Evolutionary conservation across 805 yeast species (phyloP).

Genomic region (Candida chauliodis): DNA sequence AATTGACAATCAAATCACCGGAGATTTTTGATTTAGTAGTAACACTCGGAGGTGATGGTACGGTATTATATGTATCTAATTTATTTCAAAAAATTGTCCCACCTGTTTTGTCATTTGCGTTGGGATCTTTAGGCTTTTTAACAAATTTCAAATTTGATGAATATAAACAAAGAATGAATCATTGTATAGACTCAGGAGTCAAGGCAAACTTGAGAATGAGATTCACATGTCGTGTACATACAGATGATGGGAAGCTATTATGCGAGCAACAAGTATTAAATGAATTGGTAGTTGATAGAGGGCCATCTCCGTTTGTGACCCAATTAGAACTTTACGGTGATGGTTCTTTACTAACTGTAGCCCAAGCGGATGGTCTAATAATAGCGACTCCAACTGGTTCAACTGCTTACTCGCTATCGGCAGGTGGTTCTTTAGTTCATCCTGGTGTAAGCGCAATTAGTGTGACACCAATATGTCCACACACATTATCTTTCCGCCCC

Average conservation of each 20-base stretch:
- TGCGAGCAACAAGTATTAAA: constrained; percentile 78
- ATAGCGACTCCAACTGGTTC: constrained; percentile 95
- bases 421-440: constrained; percentile 93
- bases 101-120: constrained; percentile 42
- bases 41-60: constrained; percentile 46
- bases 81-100: constrained; percentile 45
- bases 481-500: constrained; percentile 89
- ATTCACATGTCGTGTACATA: constrained; percentile 70
- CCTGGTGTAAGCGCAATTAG: constrained; percentile 91
- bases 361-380: constrained; percentile 92
- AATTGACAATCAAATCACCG: constrained; percentile 43
- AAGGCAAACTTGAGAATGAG: constrained; percentile 80
- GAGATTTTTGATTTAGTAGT: constrained; percentile 43
- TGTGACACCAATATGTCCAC: constrained; percentile 96
- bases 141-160: constrained; percentile 81
- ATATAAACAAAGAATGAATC: constrained; percentile 55
- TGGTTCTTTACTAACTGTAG: constrained; percentile 76
- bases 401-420: constrained; percentile 91
- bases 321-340: constrained; percentile 88
- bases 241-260: constrained; percentile 49
- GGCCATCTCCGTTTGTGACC: constrained; percentile 90
- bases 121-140: constrained; percentile 43
- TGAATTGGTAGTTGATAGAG: constrained; percentile 88
- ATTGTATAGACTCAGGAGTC: constrained; percentile 67
- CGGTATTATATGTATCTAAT: constrained; percentile 41